Evolutionary conservation across 2,329 filamentous ascomycete species (phyloP), one percentile per base, ranked within the genome.

Genomic region (Plectosphaerella sp.): DNA sequence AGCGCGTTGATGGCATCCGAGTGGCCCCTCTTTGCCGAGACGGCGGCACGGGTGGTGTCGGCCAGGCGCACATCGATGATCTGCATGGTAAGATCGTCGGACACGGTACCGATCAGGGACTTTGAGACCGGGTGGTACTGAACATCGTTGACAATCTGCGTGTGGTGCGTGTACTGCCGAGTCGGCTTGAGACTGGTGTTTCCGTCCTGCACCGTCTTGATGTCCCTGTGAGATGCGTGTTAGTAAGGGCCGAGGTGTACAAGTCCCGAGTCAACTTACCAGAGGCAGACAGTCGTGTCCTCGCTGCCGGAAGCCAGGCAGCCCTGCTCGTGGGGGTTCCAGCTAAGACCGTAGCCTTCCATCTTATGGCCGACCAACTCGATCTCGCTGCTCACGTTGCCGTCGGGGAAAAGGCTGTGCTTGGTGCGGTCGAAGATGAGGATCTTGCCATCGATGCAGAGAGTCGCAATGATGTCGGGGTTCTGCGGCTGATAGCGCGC

Each of bases 401-500:
- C 87, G 24, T 86, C 82, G 8, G 93, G 91, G 57, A 86, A 76
- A 52, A 87, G 83, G 47, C 87, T 87, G 68, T 97, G 93, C 78
- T 97, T 97, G 50, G 93, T 96, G 59, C 93, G 87, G 73, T 99
- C 94, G 73, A 95, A 99, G 60, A 99, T 85, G 67, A 97, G 84
- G 42, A 97, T 89, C 59, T 85, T 87, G 57, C 90, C 89, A 67
- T 97, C 89, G 8, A 90, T 84, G 58, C 90, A 91, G 72, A 97
- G 86, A 0, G 94, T 97, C 3, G 94, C 94, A 62, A 99, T 95
- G 53, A 99, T 86, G 64, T 99, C 91, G 5, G 93, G 91, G 65
- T 99, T 99, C 68, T 97, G 93, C 12, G 94, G 94, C 71, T 97
- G 92, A 67, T 97, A 97, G 60, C 94, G 87, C 15, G 94, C 95